Evolutionary conservation across 441 rosid genomes (phyloP).

Genomic region (Arabidopsis lyrata): DNA sequence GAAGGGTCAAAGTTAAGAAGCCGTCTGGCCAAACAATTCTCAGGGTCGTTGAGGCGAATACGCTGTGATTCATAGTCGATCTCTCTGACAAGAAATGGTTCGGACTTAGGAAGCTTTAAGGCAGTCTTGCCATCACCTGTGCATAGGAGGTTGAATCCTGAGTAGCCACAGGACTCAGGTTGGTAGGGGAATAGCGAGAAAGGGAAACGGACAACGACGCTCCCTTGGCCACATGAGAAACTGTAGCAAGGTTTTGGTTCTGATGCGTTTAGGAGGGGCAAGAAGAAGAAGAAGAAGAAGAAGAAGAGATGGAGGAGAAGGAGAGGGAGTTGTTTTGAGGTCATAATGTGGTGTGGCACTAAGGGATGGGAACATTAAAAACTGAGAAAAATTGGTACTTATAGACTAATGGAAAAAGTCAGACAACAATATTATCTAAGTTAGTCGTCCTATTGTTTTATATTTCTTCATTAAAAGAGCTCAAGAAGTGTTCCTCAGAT

Average conservation of each 20-base stretch:
- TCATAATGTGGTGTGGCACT: constrained; percentile 35
- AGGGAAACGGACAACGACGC: background rate
- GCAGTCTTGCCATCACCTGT: constrained; percentile 20
- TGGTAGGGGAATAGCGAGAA: constrained; percentile 46
- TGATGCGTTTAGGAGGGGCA: constrained; percentile 32
- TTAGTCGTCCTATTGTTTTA: background rate
- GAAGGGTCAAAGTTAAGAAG: constrained; percentile 62
- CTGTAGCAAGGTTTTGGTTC: constrained; percentile 25
- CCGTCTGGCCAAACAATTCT: constrained; percentile 60
- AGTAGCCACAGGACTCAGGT: constrained; percentile 55
- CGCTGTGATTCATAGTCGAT: constrained; percentile 57
- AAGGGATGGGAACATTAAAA: constrained; percentile 17
- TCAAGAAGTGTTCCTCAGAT: no score
- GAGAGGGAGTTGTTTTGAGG: constrained; percentile 15
- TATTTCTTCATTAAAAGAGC: no score
- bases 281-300: constrained; percentile 17
- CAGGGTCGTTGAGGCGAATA: constrained; percentile 63
- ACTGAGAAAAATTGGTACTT: background rate
- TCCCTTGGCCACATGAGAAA: background rate
- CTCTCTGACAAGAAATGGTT: constrained; percentile 54
- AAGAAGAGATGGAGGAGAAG: constrained; percentile 2
- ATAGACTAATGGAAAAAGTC: constrained; percentile 32
- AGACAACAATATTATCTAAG: background rate
- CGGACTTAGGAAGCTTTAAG: constrained; percentile 59
- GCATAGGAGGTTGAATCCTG: constrained; percentile 66